Evolutionary conservation across 169 alveolate species (phyloP).

Genomic region (Babesia caballi): DNA sequence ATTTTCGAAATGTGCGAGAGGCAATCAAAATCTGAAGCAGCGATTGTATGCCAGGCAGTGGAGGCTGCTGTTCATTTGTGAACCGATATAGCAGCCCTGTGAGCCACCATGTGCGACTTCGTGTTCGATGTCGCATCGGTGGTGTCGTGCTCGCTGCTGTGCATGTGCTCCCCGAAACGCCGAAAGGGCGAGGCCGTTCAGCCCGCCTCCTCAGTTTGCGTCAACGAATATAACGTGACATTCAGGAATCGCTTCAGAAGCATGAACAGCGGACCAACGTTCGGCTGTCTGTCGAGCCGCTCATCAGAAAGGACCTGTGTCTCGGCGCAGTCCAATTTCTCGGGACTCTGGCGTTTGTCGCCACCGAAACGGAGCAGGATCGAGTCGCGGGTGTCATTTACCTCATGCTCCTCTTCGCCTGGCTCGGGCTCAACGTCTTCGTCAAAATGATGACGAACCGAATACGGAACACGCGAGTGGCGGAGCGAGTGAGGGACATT

Average conservation of each 20-base stretch:
- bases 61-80: not conserved
- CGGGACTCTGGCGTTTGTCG: constrained; percentile 1
- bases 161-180: not conserved
- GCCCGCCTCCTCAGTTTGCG: not conserved
- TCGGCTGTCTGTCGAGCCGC: constrained; percentile 1
- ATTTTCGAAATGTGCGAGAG: not conserved
- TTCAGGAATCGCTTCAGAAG: constrained; percentile 34
- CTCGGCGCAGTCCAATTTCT: constrained; percentile 14
- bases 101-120: constrained; percentile 2
- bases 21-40: not conserved
- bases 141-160: constrained; percentile 16
- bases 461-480: constrained; percentile 10
- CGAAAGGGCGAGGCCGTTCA: not conserved
- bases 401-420: constrained; percentile 21
- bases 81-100: not conserved
- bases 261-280: not conserved
- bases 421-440: constrained; percentile 49
- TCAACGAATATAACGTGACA: not conserved
- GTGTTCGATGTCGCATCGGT: constrained; percentile 2
- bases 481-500: constrained; percentile 49
- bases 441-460: constrained; percentile 41
- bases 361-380: not conserved
- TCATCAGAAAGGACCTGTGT: constrained; percentile 29
- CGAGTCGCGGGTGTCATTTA: constrained; percentile 15
- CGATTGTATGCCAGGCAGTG: not conserved